Evolutionary conservation across 176 grass and related monocot species (phyloP).

Genomic region (Dendrocalamus sinicus): DNA sequence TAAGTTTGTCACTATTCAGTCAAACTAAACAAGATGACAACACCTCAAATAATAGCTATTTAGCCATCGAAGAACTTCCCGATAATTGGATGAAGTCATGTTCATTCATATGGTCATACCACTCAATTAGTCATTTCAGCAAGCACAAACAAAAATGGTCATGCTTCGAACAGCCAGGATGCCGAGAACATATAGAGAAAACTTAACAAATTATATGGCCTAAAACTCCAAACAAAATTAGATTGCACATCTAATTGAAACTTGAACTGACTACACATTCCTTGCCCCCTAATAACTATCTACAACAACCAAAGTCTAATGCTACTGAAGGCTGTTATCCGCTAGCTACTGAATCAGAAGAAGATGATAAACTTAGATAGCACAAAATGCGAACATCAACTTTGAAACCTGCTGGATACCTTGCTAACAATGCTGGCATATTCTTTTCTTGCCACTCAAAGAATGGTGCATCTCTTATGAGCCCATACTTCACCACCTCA

Average conservation of each 20-base stretch:
- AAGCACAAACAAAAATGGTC: constrained; percentile 4
- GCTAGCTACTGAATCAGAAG: neutral
- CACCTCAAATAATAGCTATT: neutral
- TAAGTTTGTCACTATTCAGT: neutral
- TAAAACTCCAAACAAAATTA: constrained; percentile 15
- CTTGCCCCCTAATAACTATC: neutral
- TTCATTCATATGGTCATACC: constrained; percentile 6
- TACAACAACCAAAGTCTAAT: constrained; percentile 19
- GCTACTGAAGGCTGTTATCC: neutral
- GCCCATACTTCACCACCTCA: constrained; percentile 93
- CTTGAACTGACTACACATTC: neutral
- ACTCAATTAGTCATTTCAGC: neutral
- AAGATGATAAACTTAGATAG: neutral
- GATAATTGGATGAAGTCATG: neutral
- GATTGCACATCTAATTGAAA: neutral
- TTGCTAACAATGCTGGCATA: constrained; percentile 71
- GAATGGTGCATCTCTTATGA: constrained; percentile 90
- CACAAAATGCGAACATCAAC: neutral
- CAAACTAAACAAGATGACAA: constrained; percentile 11
- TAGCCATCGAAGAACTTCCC: neutral
- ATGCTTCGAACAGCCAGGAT: neutral
- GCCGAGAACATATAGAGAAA: neutral
- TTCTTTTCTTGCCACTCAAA: constrained; percentile 99
- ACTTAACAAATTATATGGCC: neutral
- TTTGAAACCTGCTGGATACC: constrained; percentile 48